Percentiles rank a stretch among this genome's conserved stretches.
Evolutionary conservation across 2,329 filamentous ascomycete species (phyloP).

Genomic region (Madurella fahalii): DNA sequence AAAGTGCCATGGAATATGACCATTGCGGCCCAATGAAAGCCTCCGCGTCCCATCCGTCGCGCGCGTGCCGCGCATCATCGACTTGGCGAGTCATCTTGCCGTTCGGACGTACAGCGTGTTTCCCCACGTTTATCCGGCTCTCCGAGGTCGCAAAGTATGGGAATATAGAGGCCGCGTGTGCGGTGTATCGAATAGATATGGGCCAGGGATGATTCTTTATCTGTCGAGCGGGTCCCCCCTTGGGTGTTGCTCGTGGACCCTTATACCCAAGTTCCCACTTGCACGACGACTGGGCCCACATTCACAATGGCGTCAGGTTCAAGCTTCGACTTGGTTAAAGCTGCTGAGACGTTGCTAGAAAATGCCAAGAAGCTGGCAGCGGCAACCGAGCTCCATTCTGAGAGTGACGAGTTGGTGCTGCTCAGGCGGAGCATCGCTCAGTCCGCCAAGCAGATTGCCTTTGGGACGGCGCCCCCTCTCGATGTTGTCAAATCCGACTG

Average conservation of each 20-base stretch:
- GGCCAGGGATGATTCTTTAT: too few relatives aligned
- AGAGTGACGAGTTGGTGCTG: background rate
- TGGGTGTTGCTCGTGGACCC: too few relatives aligned
- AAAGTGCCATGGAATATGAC: background rate
- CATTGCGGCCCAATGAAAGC: background rate
- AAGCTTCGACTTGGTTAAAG: constrained; percentile 17
- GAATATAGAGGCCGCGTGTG: too few relatives aligned
- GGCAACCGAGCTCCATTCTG: background rate
- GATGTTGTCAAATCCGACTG: constrained; percentile 23
- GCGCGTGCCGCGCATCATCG: background rate
- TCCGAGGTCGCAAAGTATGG: too few relatives aligned
- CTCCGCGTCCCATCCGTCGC: background rate
- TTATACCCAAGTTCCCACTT: too few relatives aligned
- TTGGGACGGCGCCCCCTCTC: constrained; percentile 14
- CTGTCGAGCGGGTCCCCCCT: too few relatives aligned
- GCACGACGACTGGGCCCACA: background rate
- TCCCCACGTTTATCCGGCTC: constrained; percentile 6
- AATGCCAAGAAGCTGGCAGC: constrained; percentile 17
- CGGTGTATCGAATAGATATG: background rate
- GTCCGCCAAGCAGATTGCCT: constrained; percentile 19
- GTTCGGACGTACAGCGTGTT: constrained; percentile 2
- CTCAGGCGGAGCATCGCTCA: constrained; percentile 16
- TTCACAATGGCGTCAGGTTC: background rate
- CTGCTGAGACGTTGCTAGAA: constrained; percentile 20
- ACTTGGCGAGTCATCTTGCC: background rate